A percentile compares a stretch with the other conserved stretches of the same genome.
phyloP scores from a whole-genome alignment of 1,284 basidiomycete species.

The Microbotryum silenes-acaulis region DNA sequence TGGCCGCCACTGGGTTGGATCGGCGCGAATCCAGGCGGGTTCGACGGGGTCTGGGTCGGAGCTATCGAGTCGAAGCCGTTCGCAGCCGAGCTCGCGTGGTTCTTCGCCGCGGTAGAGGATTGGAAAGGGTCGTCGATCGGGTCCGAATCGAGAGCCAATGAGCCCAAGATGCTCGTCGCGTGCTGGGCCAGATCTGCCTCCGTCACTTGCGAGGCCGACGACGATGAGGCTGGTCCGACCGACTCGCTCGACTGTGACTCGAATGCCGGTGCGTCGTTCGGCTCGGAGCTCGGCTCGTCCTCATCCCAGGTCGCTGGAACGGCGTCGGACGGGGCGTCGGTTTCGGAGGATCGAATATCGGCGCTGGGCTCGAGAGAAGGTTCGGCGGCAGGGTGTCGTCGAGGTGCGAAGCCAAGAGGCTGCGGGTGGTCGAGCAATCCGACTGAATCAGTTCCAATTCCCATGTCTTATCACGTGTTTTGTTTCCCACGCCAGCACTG shows the following conservation, averaged over 20 bases:
- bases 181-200: slow-evolving; percentile 1
- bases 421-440: too few species aligned
- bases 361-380: not conserved
- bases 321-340: not conserved
- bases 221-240: not conserved
- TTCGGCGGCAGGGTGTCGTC: slow-evolving; percentile 6
- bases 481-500: not conserved
- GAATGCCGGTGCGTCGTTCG: not conserved
- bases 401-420: slow-evolving; percentile 15
- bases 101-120: not conserved
- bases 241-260: slow-evolving; percentile 7
- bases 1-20: slow-evolving; percentile 10
- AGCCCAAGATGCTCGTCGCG: slow-evolving; percentile 25
- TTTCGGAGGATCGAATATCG: not conserved
- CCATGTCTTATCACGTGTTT: not conserved
- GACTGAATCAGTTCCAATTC: too few species aligned
- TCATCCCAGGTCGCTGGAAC: slow-evolving; percentile 22
- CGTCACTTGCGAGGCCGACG: not conserved
- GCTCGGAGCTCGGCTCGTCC: slow-evolving; percentile 1
- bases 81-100: not conserved
- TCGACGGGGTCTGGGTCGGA: slow-evolving; percentile 6
- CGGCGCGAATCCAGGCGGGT: slow-evolving; percentile 23
- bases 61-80: not conserved
- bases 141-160: slow-evolving; percentile 29
- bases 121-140: slow-evolving; percentile 22